phyloP scores from a whole-genome alignment of 441 rosid species.

The Pelargonium myrrhifolium region DNA sequence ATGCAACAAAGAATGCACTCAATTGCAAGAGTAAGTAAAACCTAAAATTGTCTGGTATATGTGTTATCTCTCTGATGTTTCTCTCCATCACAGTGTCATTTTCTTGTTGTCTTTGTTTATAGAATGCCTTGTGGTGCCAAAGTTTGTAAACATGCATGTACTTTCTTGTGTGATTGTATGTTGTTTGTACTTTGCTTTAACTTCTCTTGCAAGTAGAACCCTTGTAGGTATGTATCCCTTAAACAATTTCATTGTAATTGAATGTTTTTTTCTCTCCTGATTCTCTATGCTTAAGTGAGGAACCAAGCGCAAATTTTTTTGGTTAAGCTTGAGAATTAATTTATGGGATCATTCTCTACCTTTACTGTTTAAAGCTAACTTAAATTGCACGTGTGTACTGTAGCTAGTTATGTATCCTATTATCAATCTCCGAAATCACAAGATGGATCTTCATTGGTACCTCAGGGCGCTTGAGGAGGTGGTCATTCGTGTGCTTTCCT shows the following conservation, averaged over 20 bases:
- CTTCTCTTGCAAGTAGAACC: too few species aligned
- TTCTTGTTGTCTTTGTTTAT: background rate
- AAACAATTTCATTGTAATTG: background rate
- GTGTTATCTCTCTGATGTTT: background rate
- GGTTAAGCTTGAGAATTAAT: slow-evolving; percentile 9
- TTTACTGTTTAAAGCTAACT: slow-evolving; percentile 20
- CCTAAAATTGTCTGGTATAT: background rate
- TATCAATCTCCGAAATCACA: slow-evolving; percentile 72
- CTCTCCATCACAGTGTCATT: background rate
- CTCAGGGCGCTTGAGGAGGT: slow-evolving; percentile 82
- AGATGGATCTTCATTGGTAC: slow-evolving; percentile 97
- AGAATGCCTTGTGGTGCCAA: background rate
- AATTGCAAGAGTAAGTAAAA: background rate
- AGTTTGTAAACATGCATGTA: background rate
- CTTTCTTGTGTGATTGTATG: too few species aligned
- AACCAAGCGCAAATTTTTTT: background rate
- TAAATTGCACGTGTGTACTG: slow-evolving; percentile 18
- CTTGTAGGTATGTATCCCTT: too few species aligned
- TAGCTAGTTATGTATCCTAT: slow-evolving; percentile 86
- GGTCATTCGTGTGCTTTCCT: slow-evolving; percentile 58
- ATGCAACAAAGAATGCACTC: background rate
- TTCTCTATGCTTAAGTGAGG: background rate
- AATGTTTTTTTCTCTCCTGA: background rate
- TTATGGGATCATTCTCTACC: background rate
- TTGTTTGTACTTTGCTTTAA: too few species aligned